Evolutionary conservation across 495 filamentous ascomycete genomes (phyloP).

Genomic region (Neurospora hispaniola): DNA sequence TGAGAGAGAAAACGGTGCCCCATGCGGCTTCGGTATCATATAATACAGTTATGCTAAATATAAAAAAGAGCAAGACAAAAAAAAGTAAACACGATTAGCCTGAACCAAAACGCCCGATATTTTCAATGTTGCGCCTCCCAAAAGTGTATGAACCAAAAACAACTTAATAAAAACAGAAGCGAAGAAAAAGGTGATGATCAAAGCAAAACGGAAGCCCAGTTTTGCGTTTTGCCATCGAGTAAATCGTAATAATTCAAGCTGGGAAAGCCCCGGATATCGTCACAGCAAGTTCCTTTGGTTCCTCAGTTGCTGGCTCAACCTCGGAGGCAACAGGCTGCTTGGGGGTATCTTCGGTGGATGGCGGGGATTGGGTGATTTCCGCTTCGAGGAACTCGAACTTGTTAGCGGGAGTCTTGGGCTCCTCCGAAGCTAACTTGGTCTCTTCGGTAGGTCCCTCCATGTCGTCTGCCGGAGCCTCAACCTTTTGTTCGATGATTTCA

Average conservation of each 20-base stretch:
- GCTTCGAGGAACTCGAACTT: not conserved
- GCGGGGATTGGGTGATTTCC: not conserved
- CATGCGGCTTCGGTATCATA: not conserved
- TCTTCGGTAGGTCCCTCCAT: not conserved
- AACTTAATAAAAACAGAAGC: not conserved
- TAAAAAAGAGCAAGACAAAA: not conserved
- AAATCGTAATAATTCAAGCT: not conserved
- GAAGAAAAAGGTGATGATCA: not conserved
- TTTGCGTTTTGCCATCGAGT: not conserved
- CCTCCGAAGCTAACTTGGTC: not conserved
- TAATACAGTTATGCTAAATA: not conserved
- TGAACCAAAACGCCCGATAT: not conserved
- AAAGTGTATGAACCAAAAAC: not conserved
- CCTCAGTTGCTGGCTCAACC: not conserved
- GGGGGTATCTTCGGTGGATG: not conserved
- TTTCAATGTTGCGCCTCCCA: not conserved
- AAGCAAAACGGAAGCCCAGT: not conserved
- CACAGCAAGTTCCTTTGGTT: conserved; percentile 4
- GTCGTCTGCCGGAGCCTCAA: not conserved
- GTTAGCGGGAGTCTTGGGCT: not conserved
- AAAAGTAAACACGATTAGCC: not conserved
- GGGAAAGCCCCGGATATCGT: conserved; percentile 7
- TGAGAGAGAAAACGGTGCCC: not conserved
- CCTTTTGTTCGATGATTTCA: not conserved
- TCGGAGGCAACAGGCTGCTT: not conserved